Evolutionary conservation across 108 stramenopile species (phyloP).

Genomic region (Hondaea fermentalgiana): DNA sequence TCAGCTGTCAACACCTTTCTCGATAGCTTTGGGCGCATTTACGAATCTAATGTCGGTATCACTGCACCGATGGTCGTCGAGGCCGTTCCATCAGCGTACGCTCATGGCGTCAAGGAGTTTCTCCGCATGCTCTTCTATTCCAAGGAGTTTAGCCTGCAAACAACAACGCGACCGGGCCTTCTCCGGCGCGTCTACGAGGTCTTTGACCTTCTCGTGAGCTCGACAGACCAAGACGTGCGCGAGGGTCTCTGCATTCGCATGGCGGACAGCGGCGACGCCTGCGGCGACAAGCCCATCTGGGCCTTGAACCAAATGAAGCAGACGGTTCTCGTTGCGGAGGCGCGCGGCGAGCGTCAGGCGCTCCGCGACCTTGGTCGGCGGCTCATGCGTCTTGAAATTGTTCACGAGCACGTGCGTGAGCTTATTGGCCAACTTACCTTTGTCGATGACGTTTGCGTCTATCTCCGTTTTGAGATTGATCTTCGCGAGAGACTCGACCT

Average conservation of each 20-base stretch:
- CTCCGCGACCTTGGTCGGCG: not conserved
- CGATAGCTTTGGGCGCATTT: too few relatives aligned
- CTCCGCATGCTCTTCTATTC: not conserved
- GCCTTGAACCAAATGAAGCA: not conserved
- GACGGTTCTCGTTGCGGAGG: not conserved
- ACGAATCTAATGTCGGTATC: too few relatives aligned
- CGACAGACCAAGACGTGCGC: not conserved
- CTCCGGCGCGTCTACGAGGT: not conserved
- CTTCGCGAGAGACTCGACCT: not conserved
- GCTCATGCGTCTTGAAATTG: not conserved
- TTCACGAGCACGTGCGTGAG: not conserved
- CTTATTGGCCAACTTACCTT: not conserved
- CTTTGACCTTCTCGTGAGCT: not conserved
- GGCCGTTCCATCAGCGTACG: not conserved
- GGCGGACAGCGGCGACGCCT: not conserved
- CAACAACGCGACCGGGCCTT: not conserved
- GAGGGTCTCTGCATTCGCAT: not conserved
- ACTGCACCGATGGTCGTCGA: too few relatives aligned
- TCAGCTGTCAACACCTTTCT: too few relatives aligned
- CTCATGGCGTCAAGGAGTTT: not conserved
- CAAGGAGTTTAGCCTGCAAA: not conserved
- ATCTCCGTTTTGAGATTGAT: not conserved
- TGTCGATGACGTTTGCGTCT: not conserved
- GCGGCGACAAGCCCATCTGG: constrained; percentile 9
- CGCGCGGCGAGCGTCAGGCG: not conserved